Conservation (phyloP, 2,329 filamentous ascomycete genomes). For the Magnaporthales sp. region DNA sequence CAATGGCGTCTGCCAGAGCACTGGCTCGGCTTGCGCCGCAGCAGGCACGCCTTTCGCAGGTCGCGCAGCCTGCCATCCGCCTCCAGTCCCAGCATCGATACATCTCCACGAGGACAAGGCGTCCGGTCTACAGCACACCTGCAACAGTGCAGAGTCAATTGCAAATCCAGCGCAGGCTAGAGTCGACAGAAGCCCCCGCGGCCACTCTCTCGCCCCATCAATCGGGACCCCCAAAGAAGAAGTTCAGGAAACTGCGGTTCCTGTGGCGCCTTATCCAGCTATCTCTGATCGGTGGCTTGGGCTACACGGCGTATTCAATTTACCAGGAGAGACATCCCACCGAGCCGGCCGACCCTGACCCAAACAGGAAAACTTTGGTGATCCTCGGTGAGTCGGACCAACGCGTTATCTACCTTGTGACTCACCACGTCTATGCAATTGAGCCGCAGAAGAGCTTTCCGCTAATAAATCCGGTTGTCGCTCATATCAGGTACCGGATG, state of each 20-base stretch:
- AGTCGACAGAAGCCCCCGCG: conserved; percentile 13
- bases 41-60: conserved; percentile 12
- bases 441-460: background rate
- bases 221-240: conserved; percentile 35
- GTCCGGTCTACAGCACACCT: background rate
- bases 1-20: conserved; percentile 24
- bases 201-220: conserved; percentile 6
- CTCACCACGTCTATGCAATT: background rate
- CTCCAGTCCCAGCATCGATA: background rate
- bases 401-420: conserved; percentile 6
- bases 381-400: conserved; percentile 61
- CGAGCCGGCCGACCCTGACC: conserved; percentile 71
- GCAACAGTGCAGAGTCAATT: background rate
- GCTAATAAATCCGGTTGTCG: conserved; percentile 14
- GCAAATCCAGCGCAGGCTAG: background rate
- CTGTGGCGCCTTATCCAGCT: conserved; percentile 77
- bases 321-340: conserved; percentile 74
- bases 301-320: conserved; percentile 70
- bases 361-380: conserved; percentile 92
- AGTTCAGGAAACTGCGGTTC: conserved; percentile 67
- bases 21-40: conserved; percentile 21
- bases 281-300: conserved; percentile 59
- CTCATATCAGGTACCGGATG: conserved; percentile 71
- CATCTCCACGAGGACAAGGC: background rate
- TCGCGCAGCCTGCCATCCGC: conserved; percentile 13